A percentile compares a stretch with the other conserved stretches of the same genome.
Evolutionary conservation across 306 rosid genomes (phyloP).

Genomic region (Quercus ilex): DNA sequence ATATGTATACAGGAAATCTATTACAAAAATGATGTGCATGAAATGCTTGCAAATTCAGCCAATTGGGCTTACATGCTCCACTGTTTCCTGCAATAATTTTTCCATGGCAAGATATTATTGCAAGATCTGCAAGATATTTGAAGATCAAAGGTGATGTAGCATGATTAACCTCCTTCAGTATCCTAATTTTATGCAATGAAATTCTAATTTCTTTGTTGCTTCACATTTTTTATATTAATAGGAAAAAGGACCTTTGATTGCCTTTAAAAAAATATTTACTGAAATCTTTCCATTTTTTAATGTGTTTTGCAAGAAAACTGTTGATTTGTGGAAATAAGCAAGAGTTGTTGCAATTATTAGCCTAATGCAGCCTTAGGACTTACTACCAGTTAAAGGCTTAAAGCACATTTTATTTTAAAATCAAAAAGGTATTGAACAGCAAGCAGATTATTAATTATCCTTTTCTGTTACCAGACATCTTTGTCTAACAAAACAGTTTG

Average conservation of each 20-base stretch:
- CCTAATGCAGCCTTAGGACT: not conserved
- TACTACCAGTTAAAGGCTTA: not conserved
- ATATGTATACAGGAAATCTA: slow-evolving; percentile 60
- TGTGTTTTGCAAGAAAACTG: not conserved
- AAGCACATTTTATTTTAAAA: not conserved
- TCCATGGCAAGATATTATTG: slow-evolving; percentile 90
- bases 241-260: not conserved
- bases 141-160: slow-evolving; percentile 65
- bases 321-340: not conserved
- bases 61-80: slow-evolving; percentile 61
- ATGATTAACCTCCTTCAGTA: slow-evolving; percentile 17
- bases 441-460: not conserved
- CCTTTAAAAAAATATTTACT: not conserved
- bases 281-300: not conserved
- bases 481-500: not conserved
- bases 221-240: not conserved
- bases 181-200: not conserved
- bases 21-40: slow-evolving; percentile 97
- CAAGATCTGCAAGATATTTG: slow-evolving; percentile 84
- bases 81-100: slow-evolving; percentile 56
- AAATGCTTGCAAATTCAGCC: slow-evolving; percentile 82
- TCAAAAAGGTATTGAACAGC: not conserved
- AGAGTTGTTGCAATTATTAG: not conserved
- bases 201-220: slow-evolving; percentile 1
- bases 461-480: not conserved